These are phyloP conservation scores for Mucor irregularis DNA, from an alignment of 371 early-diverging fungal species.

Conservation along the genomic window DNA sequence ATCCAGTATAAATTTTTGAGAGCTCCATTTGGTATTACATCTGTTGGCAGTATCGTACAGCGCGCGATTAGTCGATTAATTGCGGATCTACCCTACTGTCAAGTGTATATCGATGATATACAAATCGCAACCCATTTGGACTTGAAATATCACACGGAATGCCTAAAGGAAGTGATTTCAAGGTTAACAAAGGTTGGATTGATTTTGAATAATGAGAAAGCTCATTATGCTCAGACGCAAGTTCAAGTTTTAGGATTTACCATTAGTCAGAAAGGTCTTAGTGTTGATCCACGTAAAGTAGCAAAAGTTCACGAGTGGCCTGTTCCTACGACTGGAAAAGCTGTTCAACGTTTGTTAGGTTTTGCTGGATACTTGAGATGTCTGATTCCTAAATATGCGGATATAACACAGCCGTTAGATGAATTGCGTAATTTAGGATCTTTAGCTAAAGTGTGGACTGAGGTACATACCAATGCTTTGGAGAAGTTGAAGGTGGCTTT, in stretches of 20 bases:
- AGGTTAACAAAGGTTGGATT: conserved; percentile 17
- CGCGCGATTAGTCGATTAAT: neutral
- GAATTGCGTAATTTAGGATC: neutral
- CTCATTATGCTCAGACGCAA: neutral
- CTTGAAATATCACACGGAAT: conserved; percentile 6
- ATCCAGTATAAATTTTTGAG: neutral
- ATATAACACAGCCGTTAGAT: neutral
- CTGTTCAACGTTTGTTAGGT: conserved; percentile 17
- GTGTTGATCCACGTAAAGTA: conserved; percentile 14
- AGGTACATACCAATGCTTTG: neutral
- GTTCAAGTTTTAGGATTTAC: conserved; percentile 18
- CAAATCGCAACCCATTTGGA: neutral
- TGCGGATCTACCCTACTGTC: neutral
- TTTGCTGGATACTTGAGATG: conserved; percentile 23
- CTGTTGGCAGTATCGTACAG: neutral
- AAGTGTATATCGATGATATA: conserved; percentile 16
- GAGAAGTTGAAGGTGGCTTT: neutral
- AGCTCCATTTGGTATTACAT: conserved; percentile 5
- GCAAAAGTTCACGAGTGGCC: conserved; percentile 12
- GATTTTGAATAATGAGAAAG: conserved; percentile 20
- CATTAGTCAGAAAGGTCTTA: conserved; percentile 9
- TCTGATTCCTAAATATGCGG: neutral
- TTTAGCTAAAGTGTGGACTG: neutral
- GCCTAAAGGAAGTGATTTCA: conserved; percentile 6
- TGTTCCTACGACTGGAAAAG: conserved; percentile 13